Percentiles rank a stretch among this genome's conserved stretches.
Evolutionary conservation across 2,329 filamentous ascomycete genomes (phyloP).

Genomic region (Aspergillus novofumigatus): DNA sequence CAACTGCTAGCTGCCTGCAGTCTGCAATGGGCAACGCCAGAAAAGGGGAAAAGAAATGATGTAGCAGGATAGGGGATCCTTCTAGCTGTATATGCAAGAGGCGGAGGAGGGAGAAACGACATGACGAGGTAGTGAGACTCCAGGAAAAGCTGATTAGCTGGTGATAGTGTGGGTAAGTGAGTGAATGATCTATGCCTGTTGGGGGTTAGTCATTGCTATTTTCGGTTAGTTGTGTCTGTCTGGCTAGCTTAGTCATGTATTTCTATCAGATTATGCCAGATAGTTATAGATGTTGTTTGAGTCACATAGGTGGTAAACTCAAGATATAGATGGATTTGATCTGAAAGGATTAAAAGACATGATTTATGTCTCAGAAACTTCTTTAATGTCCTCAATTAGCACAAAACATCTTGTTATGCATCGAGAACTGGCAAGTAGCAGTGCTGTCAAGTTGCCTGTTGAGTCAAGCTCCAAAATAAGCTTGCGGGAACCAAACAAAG

Average conservation of each 20-base stretch:
- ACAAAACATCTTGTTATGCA: too few relatives aligned
- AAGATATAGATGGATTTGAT: too few relatives aligned
- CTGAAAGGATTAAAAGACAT: too few relatives aligned
- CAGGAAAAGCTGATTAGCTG: not conserved
- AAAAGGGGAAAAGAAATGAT: not conserved
- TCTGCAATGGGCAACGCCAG: not conserved
- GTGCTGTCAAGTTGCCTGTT: too few relatives aligned
- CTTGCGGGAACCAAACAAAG: not conserved
- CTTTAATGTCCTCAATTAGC: too few relatives aligned
- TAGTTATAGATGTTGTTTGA: not conserved
- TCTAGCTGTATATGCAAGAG: not conserved
- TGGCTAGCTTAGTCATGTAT: not conserved
- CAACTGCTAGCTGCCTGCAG: too few relatives aligned
- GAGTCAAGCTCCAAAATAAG: not conserved
- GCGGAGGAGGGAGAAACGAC: not conserved
- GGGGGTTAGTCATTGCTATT: not conserved
- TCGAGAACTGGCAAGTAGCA: too few relatives aligned
- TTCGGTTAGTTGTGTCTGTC: not conserved
- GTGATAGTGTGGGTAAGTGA: not conserved
- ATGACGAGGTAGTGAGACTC: not conserved
- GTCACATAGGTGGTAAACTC: too few relatives aligned
- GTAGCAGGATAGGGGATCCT: not conserved
- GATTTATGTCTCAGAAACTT: too few relatives aligned
- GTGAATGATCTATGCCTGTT: not conserved
- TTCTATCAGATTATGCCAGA: not conserved